Conservation (phyloP, 2,329 filamentous ascomycete species). For the Dactylellina drechsleri region DNA sequence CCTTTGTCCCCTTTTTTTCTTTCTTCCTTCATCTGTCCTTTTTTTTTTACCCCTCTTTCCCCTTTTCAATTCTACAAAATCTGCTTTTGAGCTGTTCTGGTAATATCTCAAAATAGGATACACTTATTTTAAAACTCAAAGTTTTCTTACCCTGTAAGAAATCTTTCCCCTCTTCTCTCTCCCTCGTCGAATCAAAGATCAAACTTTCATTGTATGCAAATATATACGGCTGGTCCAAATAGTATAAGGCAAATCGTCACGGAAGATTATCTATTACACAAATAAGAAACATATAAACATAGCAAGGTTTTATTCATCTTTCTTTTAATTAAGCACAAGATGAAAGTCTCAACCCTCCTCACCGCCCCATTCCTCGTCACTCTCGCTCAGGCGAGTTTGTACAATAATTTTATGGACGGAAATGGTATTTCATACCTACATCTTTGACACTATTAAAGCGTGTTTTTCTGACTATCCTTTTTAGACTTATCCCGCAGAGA, state of each 20-base stretch:
- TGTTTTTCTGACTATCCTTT: not conserved
- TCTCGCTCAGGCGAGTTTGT: constrained; percentile 24
- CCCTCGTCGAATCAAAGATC: constrained; percentile 9
- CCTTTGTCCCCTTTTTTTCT: not conserved
- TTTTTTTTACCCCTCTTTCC: not conserved
- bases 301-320: not conserved
- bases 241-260: not conserved
- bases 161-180: not conserved
- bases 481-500: constrained; percentile 4
- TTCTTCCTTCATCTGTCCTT: not conserved
- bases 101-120: constrained; percentile 11
- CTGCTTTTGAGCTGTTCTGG: constrained; percentile 13
- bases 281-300: not conserved
- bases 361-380: constrained; percentile 21
- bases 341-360: constrained; percentile 38
- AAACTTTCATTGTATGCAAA: constrained; percentile 5
- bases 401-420: constrained; percentile 2
- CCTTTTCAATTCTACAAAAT: not conserved
- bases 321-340: constrained; percentile 16
- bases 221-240: not conserved
- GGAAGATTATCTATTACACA: not conserved
- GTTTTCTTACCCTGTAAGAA: not conserved
- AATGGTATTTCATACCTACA: not conserved
- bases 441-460: not conserved
- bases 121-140: not conserved